Evolutionary conservation across 78 protist genomes (phyloP), one percentile per base, ranked within the genome.

Genomic region (Cavenderia fasciculata): DNA sequence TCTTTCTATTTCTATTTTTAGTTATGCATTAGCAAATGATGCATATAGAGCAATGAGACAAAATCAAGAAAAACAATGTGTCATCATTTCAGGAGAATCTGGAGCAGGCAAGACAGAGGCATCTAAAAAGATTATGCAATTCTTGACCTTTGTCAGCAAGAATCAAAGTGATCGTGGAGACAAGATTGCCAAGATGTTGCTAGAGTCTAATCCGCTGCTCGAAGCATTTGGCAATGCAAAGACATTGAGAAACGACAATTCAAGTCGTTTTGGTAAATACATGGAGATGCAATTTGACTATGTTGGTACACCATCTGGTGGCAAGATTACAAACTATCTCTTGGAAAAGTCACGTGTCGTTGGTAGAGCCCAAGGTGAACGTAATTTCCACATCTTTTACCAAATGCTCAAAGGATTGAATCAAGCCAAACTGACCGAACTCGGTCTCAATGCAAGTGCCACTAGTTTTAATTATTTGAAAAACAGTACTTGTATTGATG

Each of bases 161-260:
- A 75, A 23, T 23, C 1, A 41, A 12, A 76, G 76, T 5, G 12
- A 19, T 14, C 94, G 92, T 23, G 94, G 85, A 47, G 94, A 74
- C 41, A 63, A 66, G 27, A 87, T 96, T 27, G 72, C 87, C 49
- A 74, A 93, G 65, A 73, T 71, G 89, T 38, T 96, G 29, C 76
- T 96, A 36, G 87, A 95, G 21, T 72, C 94, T 14, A 97, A 97
- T 87, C 98, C 98, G 4, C 47, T 97, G 14, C 76, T 97, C 6
- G 98, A 97, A 78, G 97, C 98, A 40, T 98, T 98, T 82, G 99
- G 99, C 18, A 98, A 97, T 90, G 98, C 99, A 1, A 94, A 92
- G 49, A 98, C 99, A 3, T n/a, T 87, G 27, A 74, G 97, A 41
- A 97, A 97, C 77, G 94, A 96, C 96, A 97, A 97, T 85, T 74